Base-by-base conservation (phyloP, 2,329 filamentous ascomycete genomes). In the Chaetomium strumarium region DNA sequence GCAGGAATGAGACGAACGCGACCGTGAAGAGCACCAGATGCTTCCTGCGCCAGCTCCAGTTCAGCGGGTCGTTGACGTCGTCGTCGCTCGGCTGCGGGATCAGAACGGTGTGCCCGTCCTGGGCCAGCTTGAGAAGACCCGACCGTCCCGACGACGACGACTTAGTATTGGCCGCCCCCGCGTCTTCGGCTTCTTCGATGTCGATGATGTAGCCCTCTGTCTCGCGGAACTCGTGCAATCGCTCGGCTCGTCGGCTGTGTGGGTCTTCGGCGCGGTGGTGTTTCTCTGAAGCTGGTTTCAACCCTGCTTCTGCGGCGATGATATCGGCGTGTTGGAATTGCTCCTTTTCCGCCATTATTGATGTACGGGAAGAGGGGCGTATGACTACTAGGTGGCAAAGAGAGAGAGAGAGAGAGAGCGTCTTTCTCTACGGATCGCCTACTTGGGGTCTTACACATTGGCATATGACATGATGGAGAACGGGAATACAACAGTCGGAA, bases 21-120 rank as follows among this genome's bases (percentile, higher is more conserved):
- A 80, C 65, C n/a, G 76, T 68, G n/a, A 72, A 65, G 1, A 80
- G 64, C 30, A 76, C 71, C 14, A 71, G 38, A 52, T 75, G 71
- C 60, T 81, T 82, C 67, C 72, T 75, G 47, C 62, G 52, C 50
- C 68, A 66, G 29, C 64, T 67, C 78, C 78, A 81, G 60, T 81
- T 81, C 38, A 81, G 63, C 0, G 78, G 77, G 56, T 81, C 78
- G 39, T 74, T 66, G 1, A 73, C 70, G 47, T 78, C 72, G 47
- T 78, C 72, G 36, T 72, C 72, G 49, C 71, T 75, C 0, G 77
- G 78, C 61, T 80, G 77, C 2, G 78, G 78, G 19, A 79, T 77
- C 44, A 80, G 68, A 14, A 78, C 72, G 2, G 72, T 75, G 40
- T 63, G 68, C 14, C 69, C 69, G 52, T 73, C 70, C n/a, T 57